Evolutionary conservation across 306 rosid species (phyloP), one percentile per base, ranked within the genome.

Genomic region (Purshia tridentata): DNA sequence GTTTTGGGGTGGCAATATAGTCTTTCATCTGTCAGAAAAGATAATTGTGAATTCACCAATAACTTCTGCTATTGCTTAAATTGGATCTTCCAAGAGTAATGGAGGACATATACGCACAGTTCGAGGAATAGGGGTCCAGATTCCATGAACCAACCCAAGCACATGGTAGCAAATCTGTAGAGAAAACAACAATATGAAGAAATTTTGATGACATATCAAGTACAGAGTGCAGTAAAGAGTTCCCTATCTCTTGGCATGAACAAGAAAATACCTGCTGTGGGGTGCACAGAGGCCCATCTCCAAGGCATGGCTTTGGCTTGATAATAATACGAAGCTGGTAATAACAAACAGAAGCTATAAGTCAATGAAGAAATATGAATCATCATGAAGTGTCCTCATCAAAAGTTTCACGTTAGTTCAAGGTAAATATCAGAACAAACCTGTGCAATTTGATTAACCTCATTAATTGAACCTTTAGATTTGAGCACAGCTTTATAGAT

Each of bases 91-190:
- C 68, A 79, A 77, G 79, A 75, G 69, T 88, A 78, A 72, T 14
- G 2, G 4, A 70, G 51, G 65, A 65, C 48, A 74, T 64, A 84
- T 23, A 88, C 97, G 52, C 85, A 95, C 99, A 79, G 96, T 84
- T 87, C 98, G 88, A 83, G 99, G 99, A 84, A 91, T 82, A 58
- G 99, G 99, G 67, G 93, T 95, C 99, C 99, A 95, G 76, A 95
- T 82, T 81, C 93, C 97, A 82, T 95, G 98, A 51, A 95, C 87
- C 83, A 91, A 75, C 66, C 99, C 99, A 74, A 95, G 87, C 77
- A 91, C 91, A 86, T 95, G 97, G 78, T 95, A 95, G 90, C 97
- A 91, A 76, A 95, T 88, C 99, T 91, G 89, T 82, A 88, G 14
- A 79, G 60, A 77, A 71, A 71, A 59, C 22, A 72, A 83, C 69